Conservation (phyloP, 805 yeast species). For the Candida glaebosa region DNA sequence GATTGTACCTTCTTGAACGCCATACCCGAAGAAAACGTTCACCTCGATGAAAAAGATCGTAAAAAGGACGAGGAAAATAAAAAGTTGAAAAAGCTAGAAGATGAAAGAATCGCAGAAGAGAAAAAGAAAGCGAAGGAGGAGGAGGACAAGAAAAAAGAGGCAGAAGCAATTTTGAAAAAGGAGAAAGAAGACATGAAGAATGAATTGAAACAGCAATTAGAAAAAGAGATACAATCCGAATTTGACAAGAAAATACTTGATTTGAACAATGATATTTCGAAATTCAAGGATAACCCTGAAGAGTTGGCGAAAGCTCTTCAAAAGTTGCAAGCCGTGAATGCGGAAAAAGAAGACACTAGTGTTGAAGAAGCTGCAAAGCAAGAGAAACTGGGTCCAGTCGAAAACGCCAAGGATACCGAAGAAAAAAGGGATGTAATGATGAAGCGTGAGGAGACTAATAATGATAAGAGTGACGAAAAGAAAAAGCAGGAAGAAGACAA, state of each 20-base stretch:
- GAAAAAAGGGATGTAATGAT: constrained; percentile 4
- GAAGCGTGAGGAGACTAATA: constrained; percentile 1
- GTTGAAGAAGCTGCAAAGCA: no score
- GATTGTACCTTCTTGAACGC: constrained; percentile 45
- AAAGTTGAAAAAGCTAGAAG: constrained; percentile 9
- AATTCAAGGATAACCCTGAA: constrained; percentile 1
- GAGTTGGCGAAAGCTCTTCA: constrained; percentile 2
- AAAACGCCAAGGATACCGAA: no score
- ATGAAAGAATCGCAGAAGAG: neutral
- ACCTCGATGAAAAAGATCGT: constrained; percentile 8
- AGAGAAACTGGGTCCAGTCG: neutral
- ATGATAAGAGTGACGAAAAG: neutral
- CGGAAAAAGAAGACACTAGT: no score
- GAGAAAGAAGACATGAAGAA: constrained; percentile 9
- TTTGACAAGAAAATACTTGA: neutral
- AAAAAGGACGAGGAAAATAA: constrained; percentile 7
- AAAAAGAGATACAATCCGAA: constrained; percentile 1
- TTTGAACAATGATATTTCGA: neutral
- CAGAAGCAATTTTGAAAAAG: constrained; percentile 9
- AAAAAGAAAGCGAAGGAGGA: constrained; percentile 4
- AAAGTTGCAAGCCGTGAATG: neutral
- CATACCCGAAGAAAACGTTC: constrained; percentile 10
- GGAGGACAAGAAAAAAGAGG: constrained; percentile 7
- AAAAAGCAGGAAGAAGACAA: constrained; percentile 2
- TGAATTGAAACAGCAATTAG: constrained; percentile 6